A percentile compares a stretch with the other conserved stretches of the same genome.
Evolutionary conservation across 2,329 filamentous ascomycete genomes (phyloP).

Genomic region (Epichloe hybrida): DNA sequence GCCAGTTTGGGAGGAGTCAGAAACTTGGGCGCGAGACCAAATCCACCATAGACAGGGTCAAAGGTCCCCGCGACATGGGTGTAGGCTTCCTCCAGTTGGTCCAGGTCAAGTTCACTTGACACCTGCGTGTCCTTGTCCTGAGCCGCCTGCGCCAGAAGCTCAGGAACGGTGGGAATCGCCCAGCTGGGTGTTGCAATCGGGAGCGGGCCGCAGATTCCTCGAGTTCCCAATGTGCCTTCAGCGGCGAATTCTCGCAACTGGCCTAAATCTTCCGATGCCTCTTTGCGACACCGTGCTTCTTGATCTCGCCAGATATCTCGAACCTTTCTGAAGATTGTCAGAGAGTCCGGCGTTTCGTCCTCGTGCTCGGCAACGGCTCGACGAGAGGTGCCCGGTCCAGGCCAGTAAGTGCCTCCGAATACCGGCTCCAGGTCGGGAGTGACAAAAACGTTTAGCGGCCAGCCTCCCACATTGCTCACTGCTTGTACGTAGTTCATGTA

Average conservation of each 20-base stretch:
- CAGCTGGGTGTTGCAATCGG: conserved; percentile 17
- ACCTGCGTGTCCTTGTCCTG: conserved; percentile 16
- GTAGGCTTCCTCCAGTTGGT: conserved; percentile 82
- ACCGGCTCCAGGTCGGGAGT: conserved; percentile 88
- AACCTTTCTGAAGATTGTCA: conserved; percentile 72
- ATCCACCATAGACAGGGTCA: conserved; percentile 67
- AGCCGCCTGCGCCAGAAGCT: conserved; percentile 9
- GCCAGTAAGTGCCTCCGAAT: conserved; percentile 95
- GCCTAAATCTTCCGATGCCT: conserved; percentile 67
- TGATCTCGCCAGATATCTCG: conserved; percentile 66
- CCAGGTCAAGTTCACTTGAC: conserved; percentile 68
- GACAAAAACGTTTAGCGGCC: conserved; percentile 93
- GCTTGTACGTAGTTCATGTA: conserved; percentile 99
- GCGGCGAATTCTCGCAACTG: conserved; percentile 80
- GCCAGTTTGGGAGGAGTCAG: conserved; percentile 74
- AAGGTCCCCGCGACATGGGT: conserved; percentile 69
- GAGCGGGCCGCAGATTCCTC: conserved; percentile 18
- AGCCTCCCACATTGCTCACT: conserved; percentile 77
- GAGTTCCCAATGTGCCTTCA: conserved; percentile 59
- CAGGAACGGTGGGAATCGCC: conserved; percentile 17
- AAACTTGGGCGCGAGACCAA: conserved; percentile 74
- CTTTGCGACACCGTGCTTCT: conserved; percentile 64
- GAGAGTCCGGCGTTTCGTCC: conserved; percentile 59
- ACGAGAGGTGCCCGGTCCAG: conserved; percentile 53
- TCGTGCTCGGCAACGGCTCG: conserved; percentile 25